A percentile compares a stretch with the other conserved stretches of the same genome.
These are phyloP conservation scores for Solanum sejunctum DNA, from an alignment of 257 asterid genomes.

Conservation along the genomic window DNA sequence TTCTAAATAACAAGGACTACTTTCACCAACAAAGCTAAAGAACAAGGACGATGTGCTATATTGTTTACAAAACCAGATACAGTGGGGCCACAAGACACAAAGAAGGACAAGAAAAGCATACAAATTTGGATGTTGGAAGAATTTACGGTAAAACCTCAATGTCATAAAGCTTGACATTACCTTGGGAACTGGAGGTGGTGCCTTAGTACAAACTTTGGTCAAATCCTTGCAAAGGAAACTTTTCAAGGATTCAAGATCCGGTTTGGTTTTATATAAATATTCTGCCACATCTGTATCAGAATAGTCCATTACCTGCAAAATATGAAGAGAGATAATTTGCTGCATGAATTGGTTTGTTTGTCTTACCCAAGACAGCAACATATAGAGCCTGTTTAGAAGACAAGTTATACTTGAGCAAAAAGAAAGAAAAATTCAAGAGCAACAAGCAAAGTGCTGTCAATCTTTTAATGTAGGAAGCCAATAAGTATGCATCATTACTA, in stretches of 20 bases:
- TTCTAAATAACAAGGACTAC: neutral
- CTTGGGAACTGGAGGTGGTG: conserved; percentile 95
- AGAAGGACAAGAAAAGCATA: neutral
- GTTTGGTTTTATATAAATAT: conserved; percentile 53
- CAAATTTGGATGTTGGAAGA: neutral
- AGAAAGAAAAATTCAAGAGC: neutral
- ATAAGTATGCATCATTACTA: neutral
- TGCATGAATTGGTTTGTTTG: neutral
- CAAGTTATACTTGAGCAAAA: neutral
- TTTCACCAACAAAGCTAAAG: neutral
- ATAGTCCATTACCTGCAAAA: conserved; percentile 84
- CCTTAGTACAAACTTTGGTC: conserved; percentile 60
- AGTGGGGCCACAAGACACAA: neutral
- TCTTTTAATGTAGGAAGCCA: neutral
- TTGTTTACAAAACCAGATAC: neutral
- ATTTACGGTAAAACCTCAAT: neutral
- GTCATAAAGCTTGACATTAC: conserved; percentile 20
- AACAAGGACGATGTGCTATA: neutral
- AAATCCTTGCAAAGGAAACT: conserved; percentile 75
- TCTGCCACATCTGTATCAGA: conserved; percentile 95
- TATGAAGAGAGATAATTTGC: neutral
- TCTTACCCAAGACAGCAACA: neutral
- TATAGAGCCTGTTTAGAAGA: neutral
- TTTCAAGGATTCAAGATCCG: conserved; percentile 45
- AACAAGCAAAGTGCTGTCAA: neutral